Conservation (phyloP, 108 stramenopile species). For the Fragilaria crotonensis region DNA sequence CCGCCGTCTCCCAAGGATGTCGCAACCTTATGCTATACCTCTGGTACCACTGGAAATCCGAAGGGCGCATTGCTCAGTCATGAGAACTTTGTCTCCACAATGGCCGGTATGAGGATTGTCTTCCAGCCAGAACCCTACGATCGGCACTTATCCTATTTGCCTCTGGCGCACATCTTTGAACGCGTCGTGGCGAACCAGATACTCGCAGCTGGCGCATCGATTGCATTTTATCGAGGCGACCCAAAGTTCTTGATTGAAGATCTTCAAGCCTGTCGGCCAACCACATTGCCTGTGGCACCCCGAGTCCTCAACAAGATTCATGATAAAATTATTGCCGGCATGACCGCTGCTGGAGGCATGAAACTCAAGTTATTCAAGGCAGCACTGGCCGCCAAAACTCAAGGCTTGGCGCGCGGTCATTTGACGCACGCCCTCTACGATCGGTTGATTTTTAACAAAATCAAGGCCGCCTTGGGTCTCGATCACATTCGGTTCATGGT, state of each 20-base stretch:
- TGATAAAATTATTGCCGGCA: slow-evolving; percentile 87
- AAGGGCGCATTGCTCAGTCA: slow-evolving; percentile 93
- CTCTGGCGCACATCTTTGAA: slow-evolving; percentile 96
- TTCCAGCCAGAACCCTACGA: slow-evolving; percentile 41
- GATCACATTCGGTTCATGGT: slow-evolving; percentile 77
- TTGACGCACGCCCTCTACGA: slow-evolving; percentile 86
- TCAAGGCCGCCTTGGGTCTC: slow-evolving; percentile 86
- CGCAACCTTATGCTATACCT: slow-evolving; percentile 67
- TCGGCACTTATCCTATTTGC: slow-evolving; percentile 92
- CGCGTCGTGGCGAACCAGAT: slow-evolving; percentile 56
- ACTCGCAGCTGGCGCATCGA: slow-evolving; percentile 57
- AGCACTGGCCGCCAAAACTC: slow-evolving; percentile 84
- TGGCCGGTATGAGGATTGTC: slow-evolving; percentile 29
- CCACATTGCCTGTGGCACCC: slow-evolving; percentile 85
- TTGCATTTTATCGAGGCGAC: slow-evolving; percentile 86
- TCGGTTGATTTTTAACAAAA: slow-evolving; percentile 86
- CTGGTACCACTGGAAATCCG: slow-evolving; percentile 45
- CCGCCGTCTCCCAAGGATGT: slow-evolving; percentile 69
- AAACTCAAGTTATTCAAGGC: slow-evolving; percentile 85
- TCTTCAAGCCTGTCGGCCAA: slow-evolving; percentile 85
- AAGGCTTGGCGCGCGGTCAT: slow-evolving; percentile 47
- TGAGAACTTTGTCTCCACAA: slow-evolving; percentile 68
- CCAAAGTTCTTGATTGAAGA: slow-evolving; percentile 78
- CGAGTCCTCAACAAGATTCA: slow-evolving; percentile 93
- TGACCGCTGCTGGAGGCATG: slow-evolving; percentile 78